These are phyloP conservation scores for Tulasnella calospora DNA, from an alignment of 768 basidiomycete species.

Conservation along the genomic window DNA sequence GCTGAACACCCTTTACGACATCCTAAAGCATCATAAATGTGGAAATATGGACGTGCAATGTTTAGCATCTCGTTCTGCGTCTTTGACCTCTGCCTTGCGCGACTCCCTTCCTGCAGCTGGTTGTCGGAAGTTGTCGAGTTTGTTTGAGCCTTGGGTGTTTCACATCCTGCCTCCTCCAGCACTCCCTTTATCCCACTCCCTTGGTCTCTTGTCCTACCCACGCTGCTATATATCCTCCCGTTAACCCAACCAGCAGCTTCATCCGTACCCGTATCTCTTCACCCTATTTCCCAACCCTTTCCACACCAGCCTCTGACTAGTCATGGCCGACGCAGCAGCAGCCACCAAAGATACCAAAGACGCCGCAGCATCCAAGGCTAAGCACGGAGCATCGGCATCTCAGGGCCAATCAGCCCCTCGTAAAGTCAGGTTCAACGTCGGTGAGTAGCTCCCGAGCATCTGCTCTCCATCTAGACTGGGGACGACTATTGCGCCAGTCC, in stretches of 20 bases:
- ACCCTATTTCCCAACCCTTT: neutral
- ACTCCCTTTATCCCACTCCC: slow-evolving; percentile 1
- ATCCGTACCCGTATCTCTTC: neutral
- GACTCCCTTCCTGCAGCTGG: neutral
- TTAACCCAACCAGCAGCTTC: neutral
- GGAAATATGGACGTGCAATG: neutral
- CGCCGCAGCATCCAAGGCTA: slow-evolving; percentile 23
- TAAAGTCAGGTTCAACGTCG: slow-evolving; percentile 29
- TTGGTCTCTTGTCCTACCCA: neutral
- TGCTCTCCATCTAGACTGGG: neutral
- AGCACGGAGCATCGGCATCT: slow-evolving; percentile 27
- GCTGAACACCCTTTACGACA: neutral
- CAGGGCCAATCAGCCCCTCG: slow-evolving; percentile 26
- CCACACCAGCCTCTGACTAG: neutral
- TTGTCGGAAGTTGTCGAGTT: slow-evolving; percentile 2
- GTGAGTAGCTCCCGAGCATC: neutral
- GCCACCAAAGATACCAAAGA: slow-evolving; percentile 22
- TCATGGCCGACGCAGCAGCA: slow-evolving; percentile 22
- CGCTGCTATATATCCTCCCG: slow-evolving; percentile 3
- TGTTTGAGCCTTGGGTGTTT: slow-evolving; percentile 3
- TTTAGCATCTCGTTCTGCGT: neutral
- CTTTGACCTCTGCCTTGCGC: neutral
- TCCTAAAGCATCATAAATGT: neutral
- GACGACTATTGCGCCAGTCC: neutral
- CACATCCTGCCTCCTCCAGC: neutral